Base-by-base conservation (phyloP, 345 rosid species). In the Brassica carinata region DNA sequence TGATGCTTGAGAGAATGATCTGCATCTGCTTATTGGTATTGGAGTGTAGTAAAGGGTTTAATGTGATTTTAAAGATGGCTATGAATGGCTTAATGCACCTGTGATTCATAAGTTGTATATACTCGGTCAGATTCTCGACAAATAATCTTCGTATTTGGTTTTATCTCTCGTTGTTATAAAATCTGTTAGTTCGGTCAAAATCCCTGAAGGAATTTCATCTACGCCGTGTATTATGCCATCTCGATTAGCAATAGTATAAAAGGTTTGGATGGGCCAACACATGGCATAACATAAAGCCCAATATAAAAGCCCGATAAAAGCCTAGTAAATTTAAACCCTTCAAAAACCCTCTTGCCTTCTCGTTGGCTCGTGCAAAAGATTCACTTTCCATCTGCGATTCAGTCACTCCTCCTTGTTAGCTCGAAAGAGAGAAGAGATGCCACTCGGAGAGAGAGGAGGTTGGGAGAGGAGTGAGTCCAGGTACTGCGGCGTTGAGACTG, bases 401-500 rank as follows among this genome's bases (percentile, higher is more conserved):
- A 57, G 65, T 75, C 67, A 53, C 34, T 71, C 57, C 34, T 71
- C 57, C 33, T 64, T 38, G 51, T 64, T 27, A 55, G 62, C 67
- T 81, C 76, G 3, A 1, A 3, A 67, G 27, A 67, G 69, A 62
- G 75, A 74, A 34, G 59, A 77, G 73, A 96, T 96, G 98, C 95
- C 94, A 78, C 88, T 96, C 11, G 99, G 97, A 33, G 92, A 90
- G 71, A 89, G 92, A 82, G 86, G 72, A 57, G 92, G 89, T 23
- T 89, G 94, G 88, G 97, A 93, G 74, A 89, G 88, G 80, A 85
- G 94, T 73, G 97, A 92, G 81, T 92, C 97, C 5, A 90, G 94
- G 38, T 96, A 92, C 91, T 94, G 98, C 51, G 97, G 99, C 14
- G 91, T 92, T 17, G 97, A 96, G 84, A 85, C 94, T 2, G 97